Evolutionary conservation across 441 rosid species (phyloP), one percentile per base, ranked within the genome.

Genomic region (Erysimum pusillum): DNA sequence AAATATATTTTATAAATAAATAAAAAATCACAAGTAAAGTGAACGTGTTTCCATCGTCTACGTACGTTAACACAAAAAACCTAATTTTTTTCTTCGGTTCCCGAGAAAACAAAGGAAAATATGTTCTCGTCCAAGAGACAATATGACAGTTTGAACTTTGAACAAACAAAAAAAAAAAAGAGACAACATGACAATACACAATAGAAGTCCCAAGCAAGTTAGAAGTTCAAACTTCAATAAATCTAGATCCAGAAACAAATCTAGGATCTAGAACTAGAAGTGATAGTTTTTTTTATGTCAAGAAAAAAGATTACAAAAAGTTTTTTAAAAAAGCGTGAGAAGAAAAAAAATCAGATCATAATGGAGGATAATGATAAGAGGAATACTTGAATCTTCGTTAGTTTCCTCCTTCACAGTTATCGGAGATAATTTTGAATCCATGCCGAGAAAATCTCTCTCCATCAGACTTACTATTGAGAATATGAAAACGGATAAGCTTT

Each of bases 361-460:
- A 31, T 32, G 12, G n/a, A n/a, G n/a, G n/a, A n/a, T n/a, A n/a
- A n/a, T n/a, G n/a, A n/a, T n/a, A 56, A 58, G 25, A 9, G 7
- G 7, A 13, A 22, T 44, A 63, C 68, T 54, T 63, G 84, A 81
- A 67, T 65, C 85, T 41, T 84, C 80, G 46, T 52, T 32, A n/a
- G 69, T 12, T 58, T 83, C 92, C 49, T 80, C 85, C 14, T 85
- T 86, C 44, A 75, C 70, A n/a, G 79, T 64, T 17, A 72, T 48
- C n/a, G 80, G 70, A 77, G 39, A 20, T 54, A 42, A 36, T 41
- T 68, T 83, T 34, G 83, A 78, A 35, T 71, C 82, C 73, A 87
- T 49, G 3, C 89, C 88, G 48, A 86, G 68, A 67, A 88, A 90
- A 67, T 85, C 89, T 74, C 85, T 81, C 80, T 86, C 92, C 92